A percentile compares a stretch with the other conserved stretches of the same genome.
Conservation (phyloP, 2,329 filamentous ascomycete species). For the Davidsoniella eucalypti region DNA sequence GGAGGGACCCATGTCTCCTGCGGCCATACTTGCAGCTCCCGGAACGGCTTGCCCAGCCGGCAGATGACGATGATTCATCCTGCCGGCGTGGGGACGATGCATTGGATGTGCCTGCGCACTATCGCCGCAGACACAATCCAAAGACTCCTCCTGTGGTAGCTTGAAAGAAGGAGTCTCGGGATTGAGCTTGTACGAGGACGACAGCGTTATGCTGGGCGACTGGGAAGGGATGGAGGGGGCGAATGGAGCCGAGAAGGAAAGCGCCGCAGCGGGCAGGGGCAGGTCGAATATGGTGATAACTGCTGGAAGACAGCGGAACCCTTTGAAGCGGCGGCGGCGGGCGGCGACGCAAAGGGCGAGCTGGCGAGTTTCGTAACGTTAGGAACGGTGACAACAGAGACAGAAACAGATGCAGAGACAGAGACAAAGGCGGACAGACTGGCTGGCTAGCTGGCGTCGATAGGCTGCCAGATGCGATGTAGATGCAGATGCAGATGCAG, state of each 20-base stretch:
- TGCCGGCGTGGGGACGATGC: slow-evolving; percentile 43
- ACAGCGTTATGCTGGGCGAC: slow-evolving; percentile 9
- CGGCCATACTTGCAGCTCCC: slow-evolving; percentile 19
- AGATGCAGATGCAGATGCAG: too few species aligned
- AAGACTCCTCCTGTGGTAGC: slow-evolving; percentile 9
- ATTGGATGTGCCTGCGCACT: slow-evolving; percentile 14
- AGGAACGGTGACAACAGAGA: too few species aligned
- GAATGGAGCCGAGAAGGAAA: background rate
- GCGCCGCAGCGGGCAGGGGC: too few species aligned
- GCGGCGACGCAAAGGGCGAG: background rate
- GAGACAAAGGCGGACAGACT: background rate
- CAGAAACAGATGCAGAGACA: background rate
- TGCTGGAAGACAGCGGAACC: too few species aligned
- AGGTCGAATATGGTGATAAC: too few species aligned
- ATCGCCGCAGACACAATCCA: slow-evolving; percentile 13
- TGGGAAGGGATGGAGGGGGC: background rate
- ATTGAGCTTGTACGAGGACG: slow-evolving; percentile 11
- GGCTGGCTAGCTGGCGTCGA: background rate
- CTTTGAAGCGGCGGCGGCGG: background rate
- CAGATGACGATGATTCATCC: slow-evolving; percentile 64
- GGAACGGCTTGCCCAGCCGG: slow-evolving; percentile 55
- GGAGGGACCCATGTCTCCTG: slow-evolving; percentile 8
- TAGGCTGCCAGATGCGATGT: too few species aligned
- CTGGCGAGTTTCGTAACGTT: background rate
- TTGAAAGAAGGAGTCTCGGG: slow-evolving; percentile 12